Evolutionary conservation across 805 yeast species (phyloP), one percentile per base, ranked within the genome.

Genomic region (Vanderwaltozyma polyspora): DNA sequence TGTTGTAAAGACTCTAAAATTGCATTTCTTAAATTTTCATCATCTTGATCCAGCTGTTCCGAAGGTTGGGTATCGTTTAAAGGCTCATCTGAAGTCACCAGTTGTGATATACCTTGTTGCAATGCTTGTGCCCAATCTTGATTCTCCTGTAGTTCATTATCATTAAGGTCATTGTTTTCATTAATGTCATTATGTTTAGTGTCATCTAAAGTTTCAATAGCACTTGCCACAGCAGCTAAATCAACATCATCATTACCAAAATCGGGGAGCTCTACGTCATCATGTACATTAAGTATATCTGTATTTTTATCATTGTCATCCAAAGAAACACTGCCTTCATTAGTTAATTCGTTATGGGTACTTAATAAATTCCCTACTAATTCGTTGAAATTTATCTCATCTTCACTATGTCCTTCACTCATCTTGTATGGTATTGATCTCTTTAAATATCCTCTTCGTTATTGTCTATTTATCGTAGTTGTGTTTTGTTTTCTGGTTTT

Each of bases 171-270:
- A 6, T 32, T 25, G 12, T 4, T 28, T 15, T 27, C 17, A 15
- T 24, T n/a, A 19, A 18, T 25, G 10, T 19, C 34, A n/a, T 32
- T 22, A 6, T 16, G 14, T 23, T 4, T 13, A 26, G 19, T 16
- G 10, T 21, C 7, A 25, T 46, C 45, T 39, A 54, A 46, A 25
- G 41, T 38, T 11, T 54, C 51, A 22, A 63, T 61, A 2, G 68
- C 68, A 40, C 53, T 60, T 14, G 63, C 60, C 13, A 59, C 63
- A 15, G 60, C 55, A 15, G 59, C 66, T 19, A 63, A 39, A 39
- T 60, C 64, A 19, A 46, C 55, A 27, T 57, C 64, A 8, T 41
- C 45, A 13, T 43, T 45, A 6, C 37, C 50, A 26, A 51, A 46
- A 28, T 43, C 44, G 1, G 52, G 55, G n/a, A 49, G 26, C n/a